These are phyloP conservation scores for Sarocladium oryzae DNA, from an alignment of 2,329 filamentous ascomycete genomes.

Conservation along the genomic window DNA sequence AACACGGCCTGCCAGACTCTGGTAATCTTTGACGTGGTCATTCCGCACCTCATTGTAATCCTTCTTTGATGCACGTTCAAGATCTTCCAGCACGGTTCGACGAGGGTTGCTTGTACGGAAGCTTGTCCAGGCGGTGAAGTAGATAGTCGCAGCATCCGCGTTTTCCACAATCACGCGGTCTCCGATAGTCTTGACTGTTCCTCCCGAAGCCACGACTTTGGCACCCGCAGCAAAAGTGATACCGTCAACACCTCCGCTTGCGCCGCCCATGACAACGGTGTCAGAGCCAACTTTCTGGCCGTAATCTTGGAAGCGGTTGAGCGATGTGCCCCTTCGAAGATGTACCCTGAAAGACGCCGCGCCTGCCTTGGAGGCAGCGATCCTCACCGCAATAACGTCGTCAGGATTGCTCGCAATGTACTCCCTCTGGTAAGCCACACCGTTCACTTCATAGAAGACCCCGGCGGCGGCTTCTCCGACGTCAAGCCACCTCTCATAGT, in stretches of 20 bases:
- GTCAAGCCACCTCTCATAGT: conserved; percentile 34
- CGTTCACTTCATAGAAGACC: conserved; percentile 29
- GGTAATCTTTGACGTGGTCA: conserved; percentile 16
- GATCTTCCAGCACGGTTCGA: conserved; percentile 15
- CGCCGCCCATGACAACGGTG: conserved; percentile 4
- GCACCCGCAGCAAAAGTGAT: conserved; percentile 16
- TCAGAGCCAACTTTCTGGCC: conserved; percentile 2
- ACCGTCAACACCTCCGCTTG: conserved; percentile 5
- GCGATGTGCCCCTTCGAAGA: conserved; percentile 16
- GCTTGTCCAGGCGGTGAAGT: conserved; percentile 11
- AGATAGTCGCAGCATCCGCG: conserved; percentile 11
- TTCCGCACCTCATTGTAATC: conserved; percentile 13
- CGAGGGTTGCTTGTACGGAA: conserved; percentile 17
- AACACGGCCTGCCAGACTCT: conserved; percentile 16
- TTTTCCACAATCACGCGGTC: conserved; percentile 8
- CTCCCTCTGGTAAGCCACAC: conserved; percentile 27
- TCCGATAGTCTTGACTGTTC: conserved; percentile 9
- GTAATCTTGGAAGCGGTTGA: conserved; percentile 15
- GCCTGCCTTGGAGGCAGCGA: conserved; percentile 14
- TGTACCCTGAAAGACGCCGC: conserved; percentile 18
- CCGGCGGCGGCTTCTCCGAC: conserved; percentile 27
- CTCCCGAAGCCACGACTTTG: conserved; percentile 4
- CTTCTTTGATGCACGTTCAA: conserved; percentile 16
- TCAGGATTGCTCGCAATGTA: conserved; percentile 35
- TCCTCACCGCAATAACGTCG: conserved; percentile 28